phyloP scores from a whole-genome alignment of 164 flowering plant species.

The Dillenia suffruticosa region DNA sequence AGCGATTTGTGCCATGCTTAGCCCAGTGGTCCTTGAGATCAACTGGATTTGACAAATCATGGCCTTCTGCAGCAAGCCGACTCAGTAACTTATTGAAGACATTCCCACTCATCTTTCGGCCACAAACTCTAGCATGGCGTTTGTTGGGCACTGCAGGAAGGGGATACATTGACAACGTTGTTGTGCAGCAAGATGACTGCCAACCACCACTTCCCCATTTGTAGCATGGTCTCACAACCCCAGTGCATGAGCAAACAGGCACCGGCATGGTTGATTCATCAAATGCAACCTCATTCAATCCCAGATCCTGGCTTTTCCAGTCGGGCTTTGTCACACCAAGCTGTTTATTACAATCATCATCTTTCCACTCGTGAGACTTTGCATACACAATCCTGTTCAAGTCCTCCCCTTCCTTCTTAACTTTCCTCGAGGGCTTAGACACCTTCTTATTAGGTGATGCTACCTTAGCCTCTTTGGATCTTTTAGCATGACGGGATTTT shows the following conservation, averaged over 20 bases:
- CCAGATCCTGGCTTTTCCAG: constrained; percentile 71
- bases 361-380: constrained; percentile 45
- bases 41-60: constrained; percentile 52
- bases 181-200: constrained; percentile 84
- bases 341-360: constrained; percentile 39
- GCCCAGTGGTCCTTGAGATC: constrained; percentile 82
- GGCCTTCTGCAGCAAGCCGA: constrained; percentile 65
- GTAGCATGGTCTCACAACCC: constrained; percentile 58
- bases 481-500: constrained; percentile 44
- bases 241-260: constrained; percentile 77
- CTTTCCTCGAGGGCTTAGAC: constrained; percentile 35
- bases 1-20: constrained; percentile 75
- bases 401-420: constrained; percentile 50
- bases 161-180: constrained; percentile 62
- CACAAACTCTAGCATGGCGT: constrained; percentile 72
- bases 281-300: constrained; percentile 63
- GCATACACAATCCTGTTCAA: constrained; percentile 38
- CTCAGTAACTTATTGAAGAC: constrained; percentile 61
- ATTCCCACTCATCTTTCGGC: constrained; percentile 78
- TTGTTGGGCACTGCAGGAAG: constrained; percentile 67
- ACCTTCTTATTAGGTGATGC: constrained; percentile 31
- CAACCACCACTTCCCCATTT: constrained; percentile 88
- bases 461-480: constrained; percentile 46
- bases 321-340: constrained; percentile 43
- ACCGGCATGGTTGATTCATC: constrained; percentile 73